Evolutionary conservation across 2,329 filamentous ascomycete species (phyloP).

Genomic region (Venturia pyrina): DNA sequence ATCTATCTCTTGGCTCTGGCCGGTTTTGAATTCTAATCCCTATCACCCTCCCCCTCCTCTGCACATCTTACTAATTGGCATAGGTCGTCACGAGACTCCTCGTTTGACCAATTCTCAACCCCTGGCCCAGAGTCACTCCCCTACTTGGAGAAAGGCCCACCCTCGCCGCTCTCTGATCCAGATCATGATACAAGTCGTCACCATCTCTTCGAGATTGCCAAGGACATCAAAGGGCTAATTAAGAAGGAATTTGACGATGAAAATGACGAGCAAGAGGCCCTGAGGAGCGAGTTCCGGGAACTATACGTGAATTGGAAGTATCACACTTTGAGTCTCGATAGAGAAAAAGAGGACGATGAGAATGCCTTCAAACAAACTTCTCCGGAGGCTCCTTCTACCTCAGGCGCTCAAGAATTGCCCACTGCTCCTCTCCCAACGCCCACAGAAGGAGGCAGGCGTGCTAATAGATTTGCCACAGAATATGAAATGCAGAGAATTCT

Average conservation of each 20-base stretch:
- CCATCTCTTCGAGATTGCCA: constrained; percentile 25
- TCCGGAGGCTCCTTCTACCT: constrained; percentile 3
- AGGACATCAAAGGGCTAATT: constrained; percentile 26
- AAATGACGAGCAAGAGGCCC: constrained; percentile 18
- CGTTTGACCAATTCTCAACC: constrained; percentile 25
- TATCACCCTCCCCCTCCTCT: neutral
- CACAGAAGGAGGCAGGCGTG: constrained; percentile 29
- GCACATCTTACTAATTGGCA: neutral
- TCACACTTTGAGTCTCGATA: constrained; percentile 1
- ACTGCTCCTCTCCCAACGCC: constrained; percentile 7
- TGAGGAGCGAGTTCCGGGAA: constrained; percentile 19
- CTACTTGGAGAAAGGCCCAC: constrained; percentile 34
- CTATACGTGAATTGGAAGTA: constrained; percentile 32
- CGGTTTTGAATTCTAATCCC: neutral
- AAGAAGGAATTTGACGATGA: constrained; percentile 23
- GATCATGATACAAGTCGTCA: constrained; percentile 24
- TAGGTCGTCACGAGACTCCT: constrained; percentile 14
- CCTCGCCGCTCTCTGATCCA: constrained; percentile 33
- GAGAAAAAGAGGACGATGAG: constrained; percentile 10
- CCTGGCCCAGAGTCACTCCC: constrained; percentile 34
- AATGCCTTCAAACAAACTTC: constrained; percentile 12
- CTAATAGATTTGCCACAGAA: constrained; percentile 55
- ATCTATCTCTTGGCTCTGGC: neutral
- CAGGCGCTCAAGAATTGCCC: neutral
- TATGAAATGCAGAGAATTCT: constrained; percentile 63